phyloP scores from a whole-genome alignment of 805 yeast genomes.

The Nakazawaea sp. region DNA sequence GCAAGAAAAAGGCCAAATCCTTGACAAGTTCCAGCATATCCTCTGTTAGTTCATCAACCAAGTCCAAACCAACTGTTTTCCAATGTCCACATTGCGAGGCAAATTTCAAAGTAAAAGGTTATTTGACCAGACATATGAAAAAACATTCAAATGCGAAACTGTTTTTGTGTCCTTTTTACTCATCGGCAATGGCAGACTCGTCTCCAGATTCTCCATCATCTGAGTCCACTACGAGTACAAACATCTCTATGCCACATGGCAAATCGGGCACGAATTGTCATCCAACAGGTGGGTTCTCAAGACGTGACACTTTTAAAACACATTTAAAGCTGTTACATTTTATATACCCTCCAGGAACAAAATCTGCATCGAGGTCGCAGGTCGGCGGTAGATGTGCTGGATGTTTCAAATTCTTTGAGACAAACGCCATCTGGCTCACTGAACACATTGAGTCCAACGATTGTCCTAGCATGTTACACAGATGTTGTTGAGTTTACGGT shows the following conservation, averaged over 20 bases:
- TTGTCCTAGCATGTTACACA: conserved; percentile 24
- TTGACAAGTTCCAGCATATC: not conserved
- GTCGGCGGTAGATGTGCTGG: conserved; percentile 47
- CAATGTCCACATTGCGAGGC: conserved; percentile 43
- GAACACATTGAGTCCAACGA: conserved; percentile 42
- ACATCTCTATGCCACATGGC: not conserved
- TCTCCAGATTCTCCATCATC: not conserved
- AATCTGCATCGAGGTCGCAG: conserved; percentile 34
- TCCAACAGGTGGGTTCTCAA: conserved; percentile 51
- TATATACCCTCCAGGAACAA: conserved; percentile 49
- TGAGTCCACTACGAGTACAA: not conserved
- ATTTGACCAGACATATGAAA: conserved; percentile 48
- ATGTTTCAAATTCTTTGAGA: conserved; percentile 42
- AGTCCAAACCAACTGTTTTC: conserved; percentile 4
- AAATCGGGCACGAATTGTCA: conserved; percentile 36
- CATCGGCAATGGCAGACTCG: not conserved
- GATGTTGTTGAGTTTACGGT: too few relatives aligned
- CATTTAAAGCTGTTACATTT: conserved; percentile 53
- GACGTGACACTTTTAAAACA: conserved; percentile 54
- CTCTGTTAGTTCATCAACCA: not conserved
- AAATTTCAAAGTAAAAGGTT: conserved; percentile 43
- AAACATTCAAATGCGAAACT: conserved; percentile 45
- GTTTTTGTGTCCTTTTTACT: conserved; percentile 45
- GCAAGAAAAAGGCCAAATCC: not conserved
- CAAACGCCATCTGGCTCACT: conserved; percentile 45